These are phyloP conservation scores for Crassisporium funariophilum DNA, from an alignment of 768 basidiomycete genomes.

Conservation along the genomic window DNA sequence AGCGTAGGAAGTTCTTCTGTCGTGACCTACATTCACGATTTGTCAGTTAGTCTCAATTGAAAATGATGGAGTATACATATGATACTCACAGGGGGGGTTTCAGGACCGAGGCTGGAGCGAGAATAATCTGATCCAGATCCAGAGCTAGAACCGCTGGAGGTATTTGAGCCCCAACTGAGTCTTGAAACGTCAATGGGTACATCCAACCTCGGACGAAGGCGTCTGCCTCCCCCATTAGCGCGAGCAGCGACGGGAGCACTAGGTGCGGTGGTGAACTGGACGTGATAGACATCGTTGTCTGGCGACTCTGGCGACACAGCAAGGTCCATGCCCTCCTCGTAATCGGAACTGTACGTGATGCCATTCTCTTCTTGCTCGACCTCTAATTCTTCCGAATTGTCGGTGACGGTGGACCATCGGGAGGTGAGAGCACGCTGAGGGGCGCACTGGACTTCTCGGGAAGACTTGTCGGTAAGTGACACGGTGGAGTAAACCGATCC, in stretches of 20 bases:
- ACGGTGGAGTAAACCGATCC: constrained; percentile 16
- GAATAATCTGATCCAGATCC: constrained; percentile 15
- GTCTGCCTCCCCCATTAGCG: background rate
- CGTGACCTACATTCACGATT: too few species aligned
- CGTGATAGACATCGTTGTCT: background rate
- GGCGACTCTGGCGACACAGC: too few species aligned
- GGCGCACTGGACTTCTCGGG: constrained; percentile 6
- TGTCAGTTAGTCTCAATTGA: too few species aligned
- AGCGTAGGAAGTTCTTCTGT: constrained; percentile 19
- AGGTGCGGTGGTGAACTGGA: background rate
- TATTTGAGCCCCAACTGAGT: constrained; percentile 25
- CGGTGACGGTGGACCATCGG: constrained; percentile 9
- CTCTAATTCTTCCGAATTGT: background rate
- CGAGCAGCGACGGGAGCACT: background rate
- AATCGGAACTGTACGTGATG: background rate
- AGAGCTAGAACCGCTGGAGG: constrained; percentile 14
- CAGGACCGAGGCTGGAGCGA: constrained; percentile 25
- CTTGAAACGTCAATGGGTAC: constrained; percentile 27
- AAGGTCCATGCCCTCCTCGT: constrained; percentile 4
- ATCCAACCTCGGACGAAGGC: constrained; percentile 21
- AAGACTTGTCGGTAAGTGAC: constrained; percentile 5
- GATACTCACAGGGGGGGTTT: constrained; percentile 34
- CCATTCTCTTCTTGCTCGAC: background rate
- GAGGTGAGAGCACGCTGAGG: constrained; percentile 9
- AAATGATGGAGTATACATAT: too few species aligned